Conservation (phyloP, 163 green algal genomes). For the Chlorella variabilis region DNA sequence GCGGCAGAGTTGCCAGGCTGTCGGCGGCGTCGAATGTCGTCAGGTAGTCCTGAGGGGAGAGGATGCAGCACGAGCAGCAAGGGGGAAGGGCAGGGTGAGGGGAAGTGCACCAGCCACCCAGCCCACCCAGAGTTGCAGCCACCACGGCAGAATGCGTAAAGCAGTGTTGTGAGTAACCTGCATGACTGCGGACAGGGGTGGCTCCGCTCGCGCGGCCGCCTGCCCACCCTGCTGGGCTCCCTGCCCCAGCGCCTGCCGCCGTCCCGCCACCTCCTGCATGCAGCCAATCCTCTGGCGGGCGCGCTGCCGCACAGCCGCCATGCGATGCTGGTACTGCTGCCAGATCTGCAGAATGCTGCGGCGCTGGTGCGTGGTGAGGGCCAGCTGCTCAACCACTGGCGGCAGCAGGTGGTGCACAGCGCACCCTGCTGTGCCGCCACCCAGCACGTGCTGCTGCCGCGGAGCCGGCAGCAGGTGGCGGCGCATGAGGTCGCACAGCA, state of each 20-base stretch:
- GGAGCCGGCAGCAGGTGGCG: not conserved
- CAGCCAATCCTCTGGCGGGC: not conserved
- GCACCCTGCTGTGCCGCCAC: not conserved
- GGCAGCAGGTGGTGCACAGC: not conserved
- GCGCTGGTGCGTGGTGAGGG: not conserved
- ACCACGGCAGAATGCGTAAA: too few relatives aligned
- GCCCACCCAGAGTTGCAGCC: too few relatives aligned
- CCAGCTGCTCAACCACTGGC: not conserved
- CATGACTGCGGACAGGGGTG: not conserved
- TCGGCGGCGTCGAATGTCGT: not conserved
- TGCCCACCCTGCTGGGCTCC: not conserved
- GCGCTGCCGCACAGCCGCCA: not conserved
- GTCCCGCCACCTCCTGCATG: not conserved
- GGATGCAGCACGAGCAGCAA: not conserved
- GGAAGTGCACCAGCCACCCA: not conserved
- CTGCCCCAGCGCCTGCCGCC: not conserved
- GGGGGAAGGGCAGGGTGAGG: not conserved
- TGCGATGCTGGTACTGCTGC: not conserved
- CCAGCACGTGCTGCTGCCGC: not conserved
- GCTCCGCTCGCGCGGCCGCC: too few relatives aligned
- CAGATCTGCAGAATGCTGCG: not conserved
- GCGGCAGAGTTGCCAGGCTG: not conserved
- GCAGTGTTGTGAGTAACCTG: too few relatives aligned
- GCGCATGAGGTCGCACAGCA: not conserved
- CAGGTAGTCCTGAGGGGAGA: slow-evolving; percentile 6